Percentiles rank a stretch among this genome's conserved stretches.
Evolutionary conservation across 148 eudicot species (phyloP).

Genomic region (Amaranthus cruentus): DNA sequence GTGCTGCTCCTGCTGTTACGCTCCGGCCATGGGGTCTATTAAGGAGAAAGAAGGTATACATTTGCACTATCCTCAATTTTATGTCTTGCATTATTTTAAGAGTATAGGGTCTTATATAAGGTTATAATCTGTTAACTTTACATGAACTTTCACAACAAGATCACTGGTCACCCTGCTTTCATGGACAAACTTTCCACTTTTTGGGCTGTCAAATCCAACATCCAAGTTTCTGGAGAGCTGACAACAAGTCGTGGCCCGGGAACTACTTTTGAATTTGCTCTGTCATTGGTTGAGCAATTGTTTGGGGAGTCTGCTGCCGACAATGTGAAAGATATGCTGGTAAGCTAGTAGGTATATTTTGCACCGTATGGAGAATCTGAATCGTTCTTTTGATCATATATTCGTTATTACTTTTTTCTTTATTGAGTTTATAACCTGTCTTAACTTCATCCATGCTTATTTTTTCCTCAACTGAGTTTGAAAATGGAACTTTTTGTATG

Average conservation of each 20-base stretch:
- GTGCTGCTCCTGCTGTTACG: constrained; percentile 97
- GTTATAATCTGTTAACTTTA: constrained; percentile 22
- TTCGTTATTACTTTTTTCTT: not conserved
- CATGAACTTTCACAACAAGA: constrained; percentile 43
- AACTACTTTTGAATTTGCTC: constrained; percentile 74
- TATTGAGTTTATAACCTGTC: no score
- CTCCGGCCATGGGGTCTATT: constrained; percentile 96
- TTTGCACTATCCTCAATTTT: constrained; percentile 6
- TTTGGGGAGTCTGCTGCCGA: constrained; percentile 59
- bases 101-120: not conserved
- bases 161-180: constrained; percentile 94
- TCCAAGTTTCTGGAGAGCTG: constrained; percentile 79
- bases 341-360: constrained; percentile 30
- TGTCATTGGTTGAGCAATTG: constrained; percentile 70
- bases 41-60: constrained; percentile 57
- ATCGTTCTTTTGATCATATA: not conserved
- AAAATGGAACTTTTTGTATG: not conserved
- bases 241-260: constrained; percentile 99
- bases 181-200: constrained; percentile 68
- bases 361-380: not conserved
- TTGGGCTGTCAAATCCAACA: constrained; percentile 74
- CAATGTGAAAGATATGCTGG: constrained; percentile 54
- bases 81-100: constrained; percentile 3
- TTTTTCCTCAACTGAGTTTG: not conserved
- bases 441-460: no score